Evolutionary conservation across 306 rosid genomes (phyloP).

Genomic region (Dalbergia cultrata): DNA sequence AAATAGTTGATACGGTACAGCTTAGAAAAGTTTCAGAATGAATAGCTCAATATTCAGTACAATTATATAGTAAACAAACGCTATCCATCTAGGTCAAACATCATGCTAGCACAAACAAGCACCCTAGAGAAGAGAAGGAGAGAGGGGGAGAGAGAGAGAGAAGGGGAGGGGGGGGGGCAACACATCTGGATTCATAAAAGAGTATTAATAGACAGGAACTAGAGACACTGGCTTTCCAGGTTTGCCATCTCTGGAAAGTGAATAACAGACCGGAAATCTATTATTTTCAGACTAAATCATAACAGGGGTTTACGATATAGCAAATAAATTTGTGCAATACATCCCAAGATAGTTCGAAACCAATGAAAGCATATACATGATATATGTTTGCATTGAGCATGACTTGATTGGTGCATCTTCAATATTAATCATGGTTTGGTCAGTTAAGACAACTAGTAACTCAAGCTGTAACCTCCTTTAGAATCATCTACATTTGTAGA

Average conservation of each 20-base stretch:
- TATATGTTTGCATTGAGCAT: neutral
- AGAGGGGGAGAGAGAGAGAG: constrained; percentile 31
- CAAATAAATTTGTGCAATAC: neutral
- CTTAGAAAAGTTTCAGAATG: constrained; percentile 29
- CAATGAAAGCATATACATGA: neutral
- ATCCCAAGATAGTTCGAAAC: neutral
- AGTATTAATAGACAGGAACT: constrained; percentile 8
- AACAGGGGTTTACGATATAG: neutral
- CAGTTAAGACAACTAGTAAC: constrained; percentile 1
- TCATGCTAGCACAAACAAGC: constrained; percentile 34
- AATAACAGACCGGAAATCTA: constrained; percentile 32
- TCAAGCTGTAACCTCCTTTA: constrained; percentile 12
- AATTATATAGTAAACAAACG: constrained; percentile 18
- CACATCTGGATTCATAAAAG: constrained; percentile 41
- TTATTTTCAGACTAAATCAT: constrained; percentile 28
- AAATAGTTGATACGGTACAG: constrained; percentile 41
- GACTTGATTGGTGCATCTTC: no score
- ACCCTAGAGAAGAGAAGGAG: constrained; percentile 36
- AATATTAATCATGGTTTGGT: constrained; percentile 20
- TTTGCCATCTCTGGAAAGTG: constrained; percentile 49
- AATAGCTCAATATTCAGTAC: constrained; percentile 40
- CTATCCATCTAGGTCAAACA: constrained; percentile 29
- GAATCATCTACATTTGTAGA: constrained; percentile 2
- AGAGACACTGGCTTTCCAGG: constrained; percentile 45
- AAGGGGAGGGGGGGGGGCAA: constrained; percentile 37